phyloP scores from a whole-genome alignment of 345 rosid genomes.

The Salix arbutifolia region DNA sequence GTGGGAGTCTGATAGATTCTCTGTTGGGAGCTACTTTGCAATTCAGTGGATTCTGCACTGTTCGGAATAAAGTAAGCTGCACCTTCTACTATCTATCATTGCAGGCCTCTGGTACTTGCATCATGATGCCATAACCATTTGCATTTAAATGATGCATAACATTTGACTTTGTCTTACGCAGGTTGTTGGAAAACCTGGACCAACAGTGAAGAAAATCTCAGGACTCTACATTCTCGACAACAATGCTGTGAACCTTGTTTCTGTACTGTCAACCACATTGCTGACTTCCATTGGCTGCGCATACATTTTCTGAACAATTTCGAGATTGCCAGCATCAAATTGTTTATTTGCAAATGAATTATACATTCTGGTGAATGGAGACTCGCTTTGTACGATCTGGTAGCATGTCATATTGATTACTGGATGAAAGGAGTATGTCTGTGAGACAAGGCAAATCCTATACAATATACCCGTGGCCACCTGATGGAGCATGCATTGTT shows the following conservation, averaged over 20 bases:
- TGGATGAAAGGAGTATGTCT: too few species aligned
- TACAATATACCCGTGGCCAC: too few species aligned
- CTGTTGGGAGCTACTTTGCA: slow-evolving; percentile 87
- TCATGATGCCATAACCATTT: not conserved
- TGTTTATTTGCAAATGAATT: not conserved
- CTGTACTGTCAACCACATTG: slow-evolving; percentile 54
- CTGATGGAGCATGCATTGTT: too few species aligned
- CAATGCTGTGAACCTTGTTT: slow-evolving; percentile 83
- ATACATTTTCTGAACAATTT: slow-evolving; percentile 56
- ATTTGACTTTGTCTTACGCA: slow-evolving; percentile 21
- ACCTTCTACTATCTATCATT: not conserved
- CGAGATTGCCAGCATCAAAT: not conserved
- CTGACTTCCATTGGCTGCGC: slow-evolving; percentile 55
- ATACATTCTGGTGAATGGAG: too few species aligned
- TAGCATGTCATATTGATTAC: too few species aligned
- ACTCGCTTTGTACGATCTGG: too few species aligned
- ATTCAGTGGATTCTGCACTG: slow-evolving; percentile 92
- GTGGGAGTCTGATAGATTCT: slow-evolving; percentile 84
- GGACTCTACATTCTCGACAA: slow-evolving; percentile 84
- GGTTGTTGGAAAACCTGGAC: slow-evolving; percentile 92
- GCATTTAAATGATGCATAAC: not conserved
- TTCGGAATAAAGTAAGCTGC: slow-evolving; percentile 69
- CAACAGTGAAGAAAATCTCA: slow-evolving; percentile 83
- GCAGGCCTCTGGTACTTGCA: not conserved
- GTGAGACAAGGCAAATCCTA: too few species aligned